Evolutionary conservation across 441 rosid genomes (phyloP).

Genomic region (Gossypium davidsonii): DNA sequence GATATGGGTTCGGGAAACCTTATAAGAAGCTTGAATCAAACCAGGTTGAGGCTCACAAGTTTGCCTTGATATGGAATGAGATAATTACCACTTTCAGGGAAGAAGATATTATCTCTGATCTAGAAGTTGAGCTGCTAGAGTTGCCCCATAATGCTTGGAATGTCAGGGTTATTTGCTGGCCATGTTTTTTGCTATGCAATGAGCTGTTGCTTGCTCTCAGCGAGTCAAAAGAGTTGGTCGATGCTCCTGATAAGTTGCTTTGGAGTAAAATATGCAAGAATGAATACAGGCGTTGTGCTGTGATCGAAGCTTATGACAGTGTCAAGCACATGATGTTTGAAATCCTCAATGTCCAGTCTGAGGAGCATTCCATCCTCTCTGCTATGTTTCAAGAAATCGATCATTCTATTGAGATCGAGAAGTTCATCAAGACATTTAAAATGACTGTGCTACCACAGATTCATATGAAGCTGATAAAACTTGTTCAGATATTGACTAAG

Average conservation of each 20-base stretch:
- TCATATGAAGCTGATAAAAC: background rate
- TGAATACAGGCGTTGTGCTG: background rate
- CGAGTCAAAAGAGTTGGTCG: background rate
- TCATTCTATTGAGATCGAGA: background rate
- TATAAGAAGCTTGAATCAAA: background rate
- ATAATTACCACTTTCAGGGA: background rate
- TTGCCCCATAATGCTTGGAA: background rate
- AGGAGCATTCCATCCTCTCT: background rate
- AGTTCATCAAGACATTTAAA: background rate
- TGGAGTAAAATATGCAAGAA: background rate
- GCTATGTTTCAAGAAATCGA: background rate
- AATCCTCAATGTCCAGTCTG: background rate
- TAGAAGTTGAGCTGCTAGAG: background rate
- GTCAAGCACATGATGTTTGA: background rate
- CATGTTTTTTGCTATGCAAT: background rate
- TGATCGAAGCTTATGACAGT: constrained; percentile 3
- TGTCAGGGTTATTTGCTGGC: background rate
- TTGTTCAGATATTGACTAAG: background rate
- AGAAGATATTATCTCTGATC: background rate
- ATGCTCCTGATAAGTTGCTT: constrained; percentile 3
- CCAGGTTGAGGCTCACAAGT: background rate
- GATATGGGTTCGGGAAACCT: background rate
- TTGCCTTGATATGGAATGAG: constrained; percentile 3
- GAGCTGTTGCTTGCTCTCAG: background rate
- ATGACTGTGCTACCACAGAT: background rate